These are phyloP conservation scores for Vitellaria paradoxa DNA, from an alignment of 179 eudicot species.

Conservation along the genomic window DNA sequence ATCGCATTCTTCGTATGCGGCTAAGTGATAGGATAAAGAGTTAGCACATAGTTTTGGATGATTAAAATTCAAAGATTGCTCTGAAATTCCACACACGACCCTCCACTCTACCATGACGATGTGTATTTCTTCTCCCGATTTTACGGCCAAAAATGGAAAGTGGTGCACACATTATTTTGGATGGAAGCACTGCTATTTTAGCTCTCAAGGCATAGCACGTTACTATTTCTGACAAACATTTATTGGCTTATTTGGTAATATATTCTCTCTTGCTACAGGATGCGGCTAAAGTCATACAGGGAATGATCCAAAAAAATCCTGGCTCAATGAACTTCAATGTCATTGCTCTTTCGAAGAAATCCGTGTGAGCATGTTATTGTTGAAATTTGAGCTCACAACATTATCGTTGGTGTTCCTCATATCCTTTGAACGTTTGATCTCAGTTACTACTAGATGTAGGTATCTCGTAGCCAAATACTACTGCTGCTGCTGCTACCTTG, in stretches of 20 bases:
- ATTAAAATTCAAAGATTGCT: background rate
- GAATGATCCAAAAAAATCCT: constrained; percentile 69
- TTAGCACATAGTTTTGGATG: background rate
- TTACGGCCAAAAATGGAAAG: too few relatives aligned
- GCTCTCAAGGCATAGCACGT: too few relatives aligned
- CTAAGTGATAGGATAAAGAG: background rate
- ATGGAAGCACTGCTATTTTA: too few relatives aligned
- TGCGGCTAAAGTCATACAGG: constrained; percentile 75
- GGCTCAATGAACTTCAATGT: constrained; percentile 81
- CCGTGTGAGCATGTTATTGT: constrained; percentile 14
- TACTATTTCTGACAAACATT: background rate
- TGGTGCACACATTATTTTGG: too few relatives aligned
- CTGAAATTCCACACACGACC: background rate
- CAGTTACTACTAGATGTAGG: too few relatives aligned
- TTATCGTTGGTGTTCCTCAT: too few relatives aligned
- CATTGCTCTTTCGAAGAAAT: constrained; percentile 74
- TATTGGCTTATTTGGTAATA: background rate
- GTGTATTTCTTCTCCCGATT: too few relatives aligned
- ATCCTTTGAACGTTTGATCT: too few relatives aligned
- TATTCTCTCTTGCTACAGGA: constrained; percentile 43
- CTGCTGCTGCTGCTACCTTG: too few relatives aligned
- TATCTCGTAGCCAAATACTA: too few relatives aligned
- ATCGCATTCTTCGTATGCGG: background rate
- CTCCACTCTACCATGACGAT: too few relatives aligned
- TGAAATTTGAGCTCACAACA: constrained; percentile 2